Evolutionary conservation across 2,329 filamentous ascomycete genomes (phyloP).

Genomic region (Xylaria sp.): DNA sequence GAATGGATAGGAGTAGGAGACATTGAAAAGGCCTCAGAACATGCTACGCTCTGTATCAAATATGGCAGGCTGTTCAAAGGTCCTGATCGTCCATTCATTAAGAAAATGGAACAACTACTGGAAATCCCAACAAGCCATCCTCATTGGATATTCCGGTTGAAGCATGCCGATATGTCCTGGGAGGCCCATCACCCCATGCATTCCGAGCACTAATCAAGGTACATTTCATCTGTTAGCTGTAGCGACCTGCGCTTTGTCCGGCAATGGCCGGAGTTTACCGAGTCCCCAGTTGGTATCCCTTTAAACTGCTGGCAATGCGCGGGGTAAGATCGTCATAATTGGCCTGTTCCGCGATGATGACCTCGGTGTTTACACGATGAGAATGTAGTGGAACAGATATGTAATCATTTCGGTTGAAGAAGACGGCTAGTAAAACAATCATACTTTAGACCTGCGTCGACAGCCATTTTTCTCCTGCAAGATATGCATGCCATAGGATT

Average conservation of each 20-base stretch:
- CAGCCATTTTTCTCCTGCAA: not conserved
- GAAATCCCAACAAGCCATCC: not conserved
- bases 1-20: constrained; percentile 54
- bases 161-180: not conserved
- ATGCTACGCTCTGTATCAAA: constrained; percentile 48
- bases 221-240: too few relatives aligned
- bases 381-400: not conserved
- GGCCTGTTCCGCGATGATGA: constrained; percentile 1
- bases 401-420: not conserved
- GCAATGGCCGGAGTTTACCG: constrained; percentile 27
- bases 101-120: constrained; percentile 47
- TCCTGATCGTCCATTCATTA: constrained; percentile 47
- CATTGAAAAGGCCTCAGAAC: constrained; percentile 45
- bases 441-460: not conserved
- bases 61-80: constrained; percentile 46
- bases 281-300: not conserved
- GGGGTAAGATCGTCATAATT: constrained; percentile 11
- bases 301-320: not conserved
- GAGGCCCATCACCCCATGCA: not conserved
- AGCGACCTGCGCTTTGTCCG: constrained; percentile 24
- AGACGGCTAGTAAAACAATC: not conserved
- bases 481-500: constrained; percentile 1
- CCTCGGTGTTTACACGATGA: not conserved
- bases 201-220: not conserved
- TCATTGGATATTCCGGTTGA: constrained; percentile 46